Evolutionary conservation across 371 early-diverging fungal species (phyloP).

Genomic region (Umbelopsis sp.): DNA sequence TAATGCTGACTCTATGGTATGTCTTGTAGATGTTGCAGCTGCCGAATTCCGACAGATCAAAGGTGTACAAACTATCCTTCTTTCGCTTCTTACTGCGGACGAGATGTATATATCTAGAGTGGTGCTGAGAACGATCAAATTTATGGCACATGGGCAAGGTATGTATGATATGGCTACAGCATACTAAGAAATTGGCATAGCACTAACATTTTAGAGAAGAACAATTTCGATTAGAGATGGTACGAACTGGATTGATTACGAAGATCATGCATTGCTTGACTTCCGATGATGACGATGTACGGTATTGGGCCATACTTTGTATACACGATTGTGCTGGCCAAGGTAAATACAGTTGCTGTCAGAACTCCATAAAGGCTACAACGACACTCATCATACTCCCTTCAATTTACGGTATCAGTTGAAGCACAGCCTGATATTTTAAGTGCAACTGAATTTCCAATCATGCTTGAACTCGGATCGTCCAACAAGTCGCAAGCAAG

Average conservation of each 20-base stretch:
- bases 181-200: background rate
- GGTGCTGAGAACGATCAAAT: conserved; percentile 72
- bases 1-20: background rate
- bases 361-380: too few species aligned
- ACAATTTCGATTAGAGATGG: conserved; percentile 54
- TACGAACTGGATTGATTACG: conserved; percentile 60
- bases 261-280: conserved; percentile 68
- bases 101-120: conserved; percentile 75
- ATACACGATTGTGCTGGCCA: conserved; percentile 56
- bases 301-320: conserved; percentile 73
- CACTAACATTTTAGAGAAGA: conserved; percentile 20
- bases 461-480: conserved; percentile 37
- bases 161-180: background rate
- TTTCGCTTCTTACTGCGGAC: conserved; percentile 59
- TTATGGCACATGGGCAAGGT: conserved; percentile 69
- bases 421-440: conserved; percentile 50
- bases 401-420: conserved; percentile 21
- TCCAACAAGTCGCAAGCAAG: conserved; percentile 45
- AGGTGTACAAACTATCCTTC: conserved; percentile 64
- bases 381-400: too few species aligned
- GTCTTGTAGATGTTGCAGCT: conserved; percentile 52
- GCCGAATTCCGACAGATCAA: conserved; percentile 61
- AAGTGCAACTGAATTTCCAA: conserved; percentile 40
- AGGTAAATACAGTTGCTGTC: conserved; percentile 21
- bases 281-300: conserved; percentile 73